Base-by-base conservation (phyloP, 2,329 filamentous ascomycete genomes). In the Claviceps sorghi region DNA sequence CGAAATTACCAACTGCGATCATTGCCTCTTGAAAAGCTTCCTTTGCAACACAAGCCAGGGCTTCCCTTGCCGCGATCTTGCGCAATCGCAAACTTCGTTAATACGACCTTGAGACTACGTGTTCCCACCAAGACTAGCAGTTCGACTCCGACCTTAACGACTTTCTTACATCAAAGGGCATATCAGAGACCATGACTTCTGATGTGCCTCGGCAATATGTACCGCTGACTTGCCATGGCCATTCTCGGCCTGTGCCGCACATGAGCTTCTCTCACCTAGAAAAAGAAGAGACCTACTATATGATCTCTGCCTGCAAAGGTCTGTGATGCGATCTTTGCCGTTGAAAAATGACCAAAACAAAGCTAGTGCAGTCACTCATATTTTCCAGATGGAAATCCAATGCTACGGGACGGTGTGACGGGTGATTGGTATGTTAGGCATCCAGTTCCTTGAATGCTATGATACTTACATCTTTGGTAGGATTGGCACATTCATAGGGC, bases 401-500 rank as follows among this genome's bases (percentile, higher is more conserved):
- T 97, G 90, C 84, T 98, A 60, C 87, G 93, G 58, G 88, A 97
- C 71, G 93, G 93, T 57, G 79, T 94, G 56, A 98, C 91, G 48
- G 93, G 93, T 54, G 90, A 96, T 68, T 96, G 90, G 86, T 86
- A 73, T 55, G 74, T 59, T 48, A 38, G 17, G 6, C 3, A 8
- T 15, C 17, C 21, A 19, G 17, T 17, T 3, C 17, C 21, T 48
- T 2, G 13, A 47, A 3, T 19, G 43, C n/a, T 11, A 32, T 21
- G 2, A 48, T 52, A 9, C 44, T 55, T 15, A 55, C 32, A 21
- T 10, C 2, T 4, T 9, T 11, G 9, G 86, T 65, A 94, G 88
- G 87, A 97, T 97, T 60, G 93, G 93, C 48, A 97, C 93, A 40
- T 97, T 97, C 66, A 84, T 98, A 62, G 93, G 93, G 42, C 93